Conservation (phyloP, 305 asterid species). For the Solanum hybrid region DNA sequence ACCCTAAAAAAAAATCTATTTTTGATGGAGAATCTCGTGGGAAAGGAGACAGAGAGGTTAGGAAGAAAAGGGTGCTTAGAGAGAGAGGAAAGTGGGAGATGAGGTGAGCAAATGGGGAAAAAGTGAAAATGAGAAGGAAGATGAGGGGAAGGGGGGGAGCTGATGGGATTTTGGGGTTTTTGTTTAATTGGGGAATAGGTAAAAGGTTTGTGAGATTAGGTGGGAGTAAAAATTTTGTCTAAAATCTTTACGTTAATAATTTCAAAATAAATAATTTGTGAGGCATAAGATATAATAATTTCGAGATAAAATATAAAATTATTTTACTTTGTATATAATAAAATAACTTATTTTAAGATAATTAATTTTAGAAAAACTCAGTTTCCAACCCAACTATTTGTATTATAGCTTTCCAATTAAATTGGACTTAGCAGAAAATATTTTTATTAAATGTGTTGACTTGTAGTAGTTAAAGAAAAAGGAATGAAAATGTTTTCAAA, state of each 20-base stretch:
- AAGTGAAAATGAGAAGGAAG: neutral
- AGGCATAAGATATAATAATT: too few relatives aligned
- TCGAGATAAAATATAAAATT: too few relatives aligned
- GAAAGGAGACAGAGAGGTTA: neutral
- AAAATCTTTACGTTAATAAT: neutral
- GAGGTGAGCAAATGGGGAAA: neutral
- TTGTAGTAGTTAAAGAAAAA: neutral
- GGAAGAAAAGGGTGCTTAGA: neutral
- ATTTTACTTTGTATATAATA: too few relatives aligned
- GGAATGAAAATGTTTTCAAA: neutral
- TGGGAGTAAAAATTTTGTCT: neutral
- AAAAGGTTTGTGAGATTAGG: neutral
- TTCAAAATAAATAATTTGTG: too few relatives aligned
- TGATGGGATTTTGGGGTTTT: neutral
- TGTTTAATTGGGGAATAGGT: neutral
- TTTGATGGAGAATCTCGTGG: slow-evolving; percentile 1
- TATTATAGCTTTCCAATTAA: neutral
- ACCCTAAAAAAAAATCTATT: neutral
- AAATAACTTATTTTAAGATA: too few relatives aligned
- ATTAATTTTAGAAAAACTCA: too few relatives aligned
- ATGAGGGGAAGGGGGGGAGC: neutral
- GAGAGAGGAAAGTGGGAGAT: neutral
- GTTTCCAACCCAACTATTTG: neutral
- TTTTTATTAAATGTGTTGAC: neutral
- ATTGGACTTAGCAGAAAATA: neutral